phyloP scores from a whole-genome alignment of 352 stramenopile species.

The Phytophthora ohioensis region DNA sequence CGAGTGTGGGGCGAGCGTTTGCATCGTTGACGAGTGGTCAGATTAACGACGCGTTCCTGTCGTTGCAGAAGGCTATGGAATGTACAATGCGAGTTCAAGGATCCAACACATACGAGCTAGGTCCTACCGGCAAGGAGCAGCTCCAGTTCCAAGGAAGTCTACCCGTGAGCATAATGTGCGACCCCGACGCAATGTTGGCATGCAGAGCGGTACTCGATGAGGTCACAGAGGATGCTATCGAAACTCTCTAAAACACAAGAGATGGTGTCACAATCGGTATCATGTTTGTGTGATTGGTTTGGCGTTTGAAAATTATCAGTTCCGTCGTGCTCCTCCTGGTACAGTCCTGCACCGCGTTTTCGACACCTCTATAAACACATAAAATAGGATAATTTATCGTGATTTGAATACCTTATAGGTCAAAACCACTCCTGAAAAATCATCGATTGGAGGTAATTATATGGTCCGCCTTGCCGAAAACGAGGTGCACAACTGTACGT shows the following conservation, averaged over 20 bases:
- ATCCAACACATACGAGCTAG: conserved; percentile 54
- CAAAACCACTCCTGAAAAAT: no score
- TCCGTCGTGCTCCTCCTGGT: neutral
- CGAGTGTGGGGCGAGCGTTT: conserved; percentile 38
- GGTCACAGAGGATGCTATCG: conserved; percentile 23
- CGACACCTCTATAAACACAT: no score
- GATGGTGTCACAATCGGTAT: neutral
- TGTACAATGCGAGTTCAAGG: conserved; percentile 54
- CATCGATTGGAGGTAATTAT: no score
- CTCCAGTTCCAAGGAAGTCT: conserved; percentile 49
- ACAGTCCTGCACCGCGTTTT: no score
- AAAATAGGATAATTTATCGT: no score
- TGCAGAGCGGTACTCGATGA: conserved; percentile 41
- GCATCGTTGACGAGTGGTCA: conserved; percentile 37
- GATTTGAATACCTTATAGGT: no score
- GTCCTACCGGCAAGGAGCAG: conserved; percentile 37
- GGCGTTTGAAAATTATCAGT: neutral
- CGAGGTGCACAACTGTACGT: no score
- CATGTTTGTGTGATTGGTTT: neutral
- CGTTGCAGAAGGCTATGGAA: conserved; percentile 55
- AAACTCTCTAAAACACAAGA: conserved; percentile 18
- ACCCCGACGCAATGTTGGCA: conserved; percentile 37
- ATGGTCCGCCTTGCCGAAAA: no score
- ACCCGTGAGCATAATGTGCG: conserved; percentile 50
- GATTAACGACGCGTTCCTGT: conserved; percentile 51